Evolutionary conservation across 2,329 filamentous ascomycete species (phyloP).

Genomic region (Biscogniauxia sp.): DNA sequence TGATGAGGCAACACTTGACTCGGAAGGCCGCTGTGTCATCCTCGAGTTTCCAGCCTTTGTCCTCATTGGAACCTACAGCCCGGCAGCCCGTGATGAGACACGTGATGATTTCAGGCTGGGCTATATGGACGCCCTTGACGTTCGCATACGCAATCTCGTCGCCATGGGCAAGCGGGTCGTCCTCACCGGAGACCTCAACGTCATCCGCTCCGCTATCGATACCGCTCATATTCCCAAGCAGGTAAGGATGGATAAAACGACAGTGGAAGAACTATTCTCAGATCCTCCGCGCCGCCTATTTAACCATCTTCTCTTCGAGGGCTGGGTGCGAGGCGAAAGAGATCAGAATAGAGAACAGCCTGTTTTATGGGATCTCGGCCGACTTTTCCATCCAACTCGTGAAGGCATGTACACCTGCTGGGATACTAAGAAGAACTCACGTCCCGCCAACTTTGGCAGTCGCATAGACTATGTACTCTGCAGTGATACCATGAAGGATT

Average conservation of each 20-base stretch:
- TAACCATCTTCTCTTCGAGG: constrained; percentile 79
- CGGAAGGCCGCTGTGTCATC: constrained; percentile 86
- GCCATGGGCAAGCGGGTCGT: constrained; percentile 81
- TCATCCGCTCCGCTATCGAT: constrained; percentile 67
- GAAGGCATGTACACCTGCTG: constrained; percentile 95
- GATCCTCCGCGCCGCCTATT: constrained; percentile 72
- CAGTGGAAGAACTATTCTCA: constrained; percentile 69
- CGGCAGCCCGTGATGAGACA: constrained; percentile 81
- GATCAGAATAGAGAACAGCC: constrained; percentile 69
- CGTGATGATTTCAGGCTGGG: constrained; percentile 78
- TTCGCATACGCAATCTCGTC: constrained; percentile 79
- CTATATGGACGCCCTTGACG: constrained; percentile 78
- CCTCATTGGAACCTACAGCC: constrained; percentile 87
- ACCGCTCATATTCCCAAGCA: constrained; percentile 71
- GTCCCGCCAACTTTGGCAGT: constrained; percentile 90
- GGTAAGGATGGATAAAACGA: constrained; percentile 67
- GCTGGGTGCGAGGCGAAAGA: constrained; percentile 62
- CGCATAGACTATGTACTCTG: constrained; percentile 94
- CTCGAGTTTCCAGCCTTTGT: constrained; percentile 95
- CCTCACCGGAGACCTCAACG: constrained; percentile 85
- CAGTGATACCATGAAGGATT: constrained; percentile 72
- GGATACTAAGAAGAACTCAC: constrained; percentile 92
- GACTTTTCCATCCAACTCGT: constrained; percentile 75
- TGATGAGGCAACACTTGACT: constrained; percentile 74
- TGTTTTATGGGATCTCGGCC: constrained; percentile 79